Base-by-base conservation (phyloP, 768 basidiomycete genomes). In the Phlebiopsis flavidoalba region DNA sequence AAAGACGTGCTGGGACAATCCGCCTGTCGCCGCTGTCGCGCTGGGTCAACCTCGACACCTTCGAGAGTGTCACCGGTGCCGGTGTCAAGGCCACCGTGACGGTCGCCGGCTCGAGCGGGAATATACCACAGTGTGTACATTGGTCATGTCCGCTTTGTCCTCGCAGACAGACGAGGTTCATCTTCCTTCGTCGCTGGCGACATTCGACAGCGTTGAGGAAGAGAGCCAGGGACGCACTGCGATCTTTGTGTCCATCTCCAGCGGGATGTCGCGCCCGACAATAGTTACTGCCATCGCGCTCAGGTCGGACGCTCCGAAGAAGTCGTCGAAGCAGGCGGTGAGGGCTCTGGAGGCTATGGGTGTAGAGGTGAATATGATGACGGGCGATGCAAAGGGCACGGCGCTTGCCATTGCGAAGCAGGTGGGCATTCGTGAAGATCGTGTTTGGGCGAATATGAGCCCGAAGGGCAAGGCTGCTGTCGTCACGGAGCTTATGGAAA, bases 381-480 rank as follows among this genome's bases (percentile, higher is more conserved):
- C 97, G 0, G 97, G 97, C 1, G 97, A 99, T 65, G 85, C 91
- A 21, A 84, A 83, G 71, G 80, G 79, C 4, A 98, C 96, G 3
- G 97, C 95, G 2, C 67, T 86, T 35, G 94, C 95, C 4, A 84
- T 98, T 54, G 97, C 96, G 48, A 84, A 84, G 65, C 87, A 95
- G 69, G 89, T 96, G 33, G 97, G 97, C 0, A 95, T 99, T 67
- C 75, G 76, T 35, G 79, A 86, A 0, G 89, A 92, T 57, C 81
- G 86, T 43, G 93, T 99, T 0, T 94, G 89, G 85, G 90, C 95
- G 8, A 85, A 84, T 53, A 94, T 98, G 83, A 96, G 90, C 67
- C 97, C 97, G 1, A 91, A 93, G 67, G 97, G 97, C 52, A 99
- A 99, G 72, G 95, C 94, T 0, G 82, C 87, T 12, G 82, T 94